Evolutionary conservation across 352 stramenopile genomes (phyloP).

Genomic region (Phytophthora crassamura): DNA sequence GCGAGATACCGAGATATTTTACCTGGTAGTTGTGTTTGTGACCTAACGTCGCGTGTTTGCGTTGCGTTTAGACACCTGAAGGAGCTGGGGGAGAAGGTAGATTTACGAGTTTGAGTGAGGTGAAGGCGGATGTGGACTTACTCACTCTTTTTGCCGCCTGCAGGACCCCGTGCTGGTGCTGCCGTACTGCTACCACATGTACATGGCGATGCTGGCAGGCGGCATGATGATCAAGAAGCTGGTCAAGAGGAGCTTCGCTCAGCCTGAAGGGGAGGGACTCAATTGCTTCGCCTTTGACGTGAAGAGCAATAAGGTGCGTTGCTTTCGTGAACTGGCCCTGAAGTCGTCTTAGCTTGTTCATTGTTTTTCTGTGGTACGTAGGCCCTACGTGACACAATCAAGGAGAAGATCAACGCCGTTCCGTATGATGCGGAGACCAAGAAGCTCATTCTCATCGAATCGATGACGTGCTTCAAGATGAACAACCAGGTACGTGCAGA

Average conservation of each 20-base stretch:
- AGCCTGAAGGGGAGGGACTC: conserved; percentile 49
- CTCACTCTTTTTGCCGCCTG: neutral
- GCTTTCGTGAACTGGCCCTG: neutral
- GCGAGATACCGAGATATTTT: neutral
- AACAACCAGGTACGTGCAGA: conserved; percentile 65
- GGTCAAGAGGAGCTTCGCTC: conserved; percentile 64
- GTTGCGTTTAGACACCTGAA: conserved; percentile 48
- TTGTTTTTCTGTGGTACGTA: conserved; percentile 15
- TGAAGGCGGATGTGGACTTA: neutral
- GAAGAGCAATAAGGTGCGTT: conserved; percentile 56
- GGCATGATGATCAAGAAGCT: conserved; percentile 73
- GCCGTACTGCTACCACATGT: conserved; percentile 81
- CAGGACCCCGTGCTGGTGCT: conserved; percentile 68
- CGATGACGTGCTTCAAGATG: conserved; percentile 61
- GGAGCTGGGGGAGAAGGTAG: conserved; percentile 60
- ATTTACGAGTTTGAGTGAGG: neutral
- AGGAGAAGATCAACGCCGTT: conserved; percentile 66
- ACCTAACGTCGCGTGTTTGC: neutral
- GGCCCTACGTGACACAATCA: conserved; percentile 57
- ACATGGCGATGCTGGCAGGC: conserved; percentile 69
- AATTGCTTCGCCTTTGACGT: conserved; percentile 59
- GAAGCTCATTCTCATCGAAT: conserved; percentile 59
- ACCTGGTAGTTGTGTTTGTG: neutral
- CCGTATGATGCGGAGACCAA: conserved; percentile 51
- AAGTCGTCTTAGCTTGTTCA: neutral